These are phyloP conservation scores for Laguncularia racemosa DNA, from an alignment of 345 rosid genomes.

Conservation along the genomic window DNA sequence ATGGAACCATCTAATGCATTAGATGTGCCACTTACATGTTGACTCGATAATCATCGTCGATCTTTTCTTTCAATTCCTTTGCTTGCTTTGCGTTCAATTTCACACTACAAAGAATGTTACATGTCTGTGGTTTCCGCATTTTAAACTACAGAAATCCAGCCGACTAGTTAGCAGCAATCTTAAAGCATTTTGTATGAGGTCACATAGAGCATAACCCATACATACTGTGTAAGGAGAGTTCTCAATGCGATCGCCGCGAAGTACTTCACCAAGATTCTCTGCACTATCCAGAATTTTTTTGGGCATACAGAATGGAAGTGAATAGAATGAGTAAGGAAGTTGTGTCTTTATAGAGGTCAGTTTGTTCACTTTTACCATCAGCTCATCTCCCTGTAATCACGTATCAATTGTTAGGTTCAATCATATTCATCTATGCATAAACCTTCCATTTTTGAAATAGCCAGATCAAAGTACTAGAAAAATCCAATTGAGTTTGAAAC, in stretches of 20 bases:
- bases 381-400: conserved; percentile 51
- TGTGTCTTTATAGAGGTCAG: conserved; percentile 89
- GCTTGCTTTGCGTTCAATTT: conserved; percentile 53
- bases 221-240: conserved; percentile 79
- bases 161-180: conserved; percentile 10
- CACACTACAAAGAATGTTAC: conserved; percentile 49
- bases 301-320: conserved; percentile 73
- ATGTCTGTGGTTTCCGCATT: conserved; percentile 88
- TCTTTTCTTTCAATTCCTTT: conserved; percentile 78
- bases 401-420: no score
- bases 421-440: no score
- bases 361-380: conserved; percentile 88
- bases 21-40: conserved; percentile 54
- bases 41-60: conserved; percentile 85
- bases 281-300: conserved; percentile 73
- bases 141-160: conserved; percentile 51
- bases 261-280: conserved; percentile 98
- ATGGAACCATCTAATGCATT: neutral
- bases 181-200: neutral
- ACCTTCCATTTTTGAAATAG: no score
- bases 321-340: conserved; percentile 82
- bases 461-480: no score
- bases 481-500: no score
- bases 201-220: neutral
- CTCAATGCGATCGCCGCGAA: conserved; percentile 94